Base-by-base conservation (phyloP, 2,329 filamentous ascomycete species). In the Talaromyces sp. region DNA sequence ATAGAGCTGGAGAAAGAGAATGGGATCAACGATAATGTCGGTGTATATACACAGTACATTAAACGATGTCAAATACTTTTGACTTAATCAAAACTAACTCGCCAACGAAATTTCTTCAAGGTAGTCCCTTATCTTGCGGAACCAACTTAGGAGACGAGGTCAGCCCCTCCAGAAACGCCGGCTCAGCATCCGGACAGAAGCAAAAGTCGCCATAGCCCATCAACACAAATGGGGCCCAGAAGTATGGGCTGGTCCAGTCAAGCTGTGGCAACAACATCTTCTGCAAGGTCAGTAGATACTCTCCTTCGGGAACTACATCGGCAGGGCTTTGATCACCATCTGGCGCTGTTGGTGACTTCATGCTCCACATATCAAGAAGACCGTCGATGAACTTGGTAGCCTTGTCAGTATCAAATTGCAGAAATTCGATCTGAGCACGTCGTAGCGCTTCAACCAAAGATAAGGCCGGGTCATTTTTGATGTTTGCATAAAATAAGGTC, bases 1-100 rank as follows among this genome's bases (percentile, higher is more conserved):
- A 72, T 56, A 64, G 67, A 41, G 68, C 65, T 0, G 70, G 69
- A 1, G 69, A 72, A 51, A 62, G 72, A 63, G 75, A 77, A 63
- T 75, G 74, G 73, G 71, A 72, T 61, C 65, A 67, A 32, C 32
- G 51, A 32, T 62, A 32, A 58, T 53, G 14, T 52, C 24, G 26
- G 3, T 52, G 24, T 29, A 57, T 56, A 50, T 46, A 43, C 52
- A 6, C 41, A 43, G 41, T 55, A 43, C 56, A 46, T n/a, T 1
- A 7, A 17, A 41, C 31, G 11, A 19, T 55, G 21, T 14, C 41
- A 38, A 38, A 14, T 11, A 11, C 27, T 1, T 31, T 29, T 35
- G 21, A 21, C n/a, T 24, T 10, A n/a, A 54, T 27, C 11, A 26
- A 21, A 21, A 10, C 19, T 26, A 26, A n/a, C n/a, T n/a, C n/a